Evolutionary conservation across 805 yeast genomes (phyloP).

Genomic region (Kluyveromyces dobzhanskii): DNA sequence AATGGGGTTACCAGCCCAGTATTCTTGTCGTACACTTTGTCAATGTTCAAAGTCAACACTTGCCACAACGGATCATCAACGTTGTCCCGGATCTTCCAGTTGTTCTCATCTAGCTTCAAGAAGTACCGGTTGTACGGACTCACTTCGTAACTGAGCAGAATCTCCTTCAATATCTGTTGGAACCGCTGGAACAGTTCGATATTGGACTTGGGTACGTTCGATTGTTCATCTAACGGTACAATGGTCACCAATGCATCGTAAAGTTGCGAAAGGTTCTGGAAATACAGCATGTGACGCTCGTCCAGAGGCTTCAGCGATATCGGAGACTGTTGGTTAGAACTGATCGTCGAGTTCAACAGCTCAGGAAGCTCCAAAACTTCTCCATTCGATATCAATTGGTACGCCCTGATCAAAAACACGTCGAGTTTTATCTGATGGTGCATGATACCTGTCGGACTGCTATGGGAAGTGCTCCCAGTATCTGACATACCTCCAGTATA

Average conservation of each 20-base stretch:
- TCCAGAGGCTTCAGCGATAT: constrained; percentile 1
- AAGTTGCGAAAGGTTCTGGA: constrained; percentile 21
- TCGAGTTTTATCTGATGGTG: constrained; percentile 23
- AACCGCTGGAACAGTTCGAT: constrained; percentile 29
- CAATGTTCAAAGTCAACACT: constrained; percentile 18
- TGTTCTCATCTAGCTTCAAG: constrained; percentile 18
- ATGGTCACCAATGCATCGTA: constrained; percentile 22
- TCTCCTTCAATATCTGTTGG: constrained; percentile 28
- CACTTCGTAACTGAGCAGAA: constrained; percentile 23
- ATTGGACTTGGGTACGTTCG: constrained; percentile 27
- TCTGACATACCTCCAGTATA: too few species aligned
- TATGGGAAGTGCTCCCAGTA: neutral
- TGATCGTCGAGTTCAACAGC: constrained; percentile 4
- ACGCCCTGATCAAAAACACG: constrained; percentile 22
- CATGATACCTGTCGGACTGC: constrained; percentile 8
- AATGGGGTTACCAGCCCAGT: constrained; percentile 22
- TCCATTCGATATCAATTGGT: constrained; percentile 15
- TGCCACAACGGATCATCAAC: constrained; percentile 26
- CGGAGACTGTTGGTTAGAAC: constrained; percentile 6
- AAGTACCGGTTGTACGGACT: constrained; percentile 27
- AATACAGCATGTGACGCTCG: constrained; percentile 10
- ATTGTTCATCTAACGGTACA: constrained; percentile 21
- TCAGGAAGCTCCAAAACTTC: constrained; percentile 4
- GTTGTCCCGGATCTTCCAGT: constrained; percentile 25
- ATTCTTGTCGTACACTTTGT: constrained; percentile 20